Conservation (phyloP, 345 rosid species). For the Hevea brasiliensis region DNA sequence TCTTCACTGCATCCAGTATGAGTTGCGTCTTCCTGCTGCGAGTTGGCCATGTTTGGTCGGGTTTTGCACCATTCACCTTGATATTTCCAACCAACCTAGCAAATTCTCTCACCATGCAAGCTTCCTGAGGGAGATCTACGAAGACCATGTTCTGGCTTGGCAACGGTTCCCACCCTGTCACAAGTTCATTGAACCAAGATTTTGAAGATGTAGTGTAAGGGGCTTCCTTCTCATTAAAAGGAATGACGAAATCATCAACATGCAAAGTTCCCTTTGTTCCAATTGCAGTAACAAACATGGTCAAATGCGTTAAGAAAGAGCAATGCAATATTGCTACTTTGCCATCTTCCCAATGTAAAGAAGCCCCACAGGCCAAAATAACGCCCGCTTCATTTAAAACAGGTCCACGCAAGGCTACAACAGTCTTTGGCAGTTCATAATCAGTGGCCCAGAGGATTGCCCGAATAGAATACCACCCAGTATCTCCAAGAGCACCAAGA, state of each 20-base stretch:
- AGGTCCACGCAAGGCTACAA: slow-evolving; percentile 47
- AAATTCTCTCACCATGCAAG: slow-evolving; percentile 75
- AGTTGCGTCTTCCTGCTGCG: slow-evolving; percentile 72
- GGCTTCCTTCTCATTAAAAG: slow-evolving; percentile 60
- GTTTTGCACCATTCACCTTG: slow-evolving; percentile 53
- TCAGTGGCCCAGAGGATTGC: slow-evolving; percentile 54
- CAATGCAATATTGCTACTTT: slow-evolving; percentile 59
- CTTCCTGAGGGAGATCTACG: slow-evolving; percentile 71
- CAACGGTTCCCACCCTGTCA: slow-evolving; percentile 39
- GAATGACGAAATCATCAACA: slow-evolving; percentile 66
- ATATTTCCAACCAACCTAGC: slow-evolving; percentile 53
- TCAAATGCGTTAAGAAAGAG: slow-evolving; percentile 71
- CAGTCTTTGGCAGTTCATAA: slow-evolving; percentile 64
- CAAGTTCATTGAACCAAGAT: slow-evolving; percentile 48
- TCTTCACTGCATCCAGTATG: slow-evolving; percentile 65
- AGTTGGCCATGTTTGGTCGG: slow-evolving; percentile 61
- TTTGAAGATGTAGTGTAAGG: slow-evolving; percentile 46
- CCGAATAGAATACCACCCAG: slow-evolving; percentile 83
- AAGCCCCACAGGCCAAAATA: slow-evolving; percentile 66
- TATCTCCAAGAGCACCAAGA: slow-evolving; percentile 83
- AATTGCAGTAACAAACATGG: slow-evolving; percentile 64
- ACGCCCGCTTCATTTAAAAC: slow-evolving; percentile 64
- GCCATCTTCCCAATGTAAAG: slow-evolving; percentile 67
- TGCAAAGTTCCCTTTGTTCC: slow-evolving; percentile 70
- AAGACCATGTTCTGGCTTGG: slow-evolving; percentile 49